Evolutionary conservation across 75 land plant species (phyloP), one percentile per base, ranked within the genome.

Genomic region (Chamaecyparis obtusa): DNA sequence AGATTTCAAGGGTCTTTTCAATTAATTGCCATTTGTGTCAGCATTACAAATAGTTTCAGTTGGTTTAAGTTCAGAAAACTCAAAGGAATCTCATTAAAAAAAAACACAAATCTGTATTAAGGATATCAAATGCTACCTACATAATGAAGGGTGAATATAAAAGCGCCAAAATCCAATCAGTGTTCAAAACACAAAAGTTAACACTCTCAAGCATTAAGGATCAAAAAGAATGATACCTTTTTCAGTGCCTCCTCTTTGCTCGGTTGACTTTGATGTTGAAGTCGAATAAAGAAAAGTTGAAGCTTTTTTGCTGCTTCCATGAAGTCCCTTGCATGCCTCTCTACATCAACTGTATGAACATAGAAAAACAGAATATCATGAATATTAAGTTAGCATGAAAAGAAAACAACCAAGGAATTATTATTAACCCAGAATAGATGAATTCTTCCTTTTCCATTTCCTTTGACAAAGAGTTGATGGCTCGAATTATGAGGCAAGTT

Each of bases 301-400:
- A 98, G 95, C 87, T 94, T 97, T 85, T 95, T 95, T 1, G 99
- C 97, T 35, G 99, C 97, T 88, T 98, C 99, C 99, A 97, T 98
- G 81, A 97, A 98, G 76, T 98, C 99, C 87, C 96, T 92, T 15
- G 99, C 99, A 92, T 98, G 99, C 84, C 97, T 90, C 86, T 97
- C 99, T 77, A 98, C 99, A 91, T 98, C 99, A 93, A 96, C 99
- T 98, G 85, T 41, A 69, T 41, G 33, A 85, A 44, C 82, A 55
- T 64, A 79, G 84, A 33, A 46, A 24, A 44, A 77, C 36, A 39
- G 15, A 17, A 79, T 9, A 76, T 35, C 16, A 30, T 87, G 35
- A 74, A 80, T 41, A 10, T 39, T 24, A 69, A 78, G 30, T 78
- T 37, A 13, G 37, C 9, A 17, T 10, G 9, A 85, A 46, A 32